These are phyloP conservation scores for Trichoderma cornu-damae DNA, from an alignment of 2,329 filamentous ascomycete species.

Conservation along the genomic window DNA sequence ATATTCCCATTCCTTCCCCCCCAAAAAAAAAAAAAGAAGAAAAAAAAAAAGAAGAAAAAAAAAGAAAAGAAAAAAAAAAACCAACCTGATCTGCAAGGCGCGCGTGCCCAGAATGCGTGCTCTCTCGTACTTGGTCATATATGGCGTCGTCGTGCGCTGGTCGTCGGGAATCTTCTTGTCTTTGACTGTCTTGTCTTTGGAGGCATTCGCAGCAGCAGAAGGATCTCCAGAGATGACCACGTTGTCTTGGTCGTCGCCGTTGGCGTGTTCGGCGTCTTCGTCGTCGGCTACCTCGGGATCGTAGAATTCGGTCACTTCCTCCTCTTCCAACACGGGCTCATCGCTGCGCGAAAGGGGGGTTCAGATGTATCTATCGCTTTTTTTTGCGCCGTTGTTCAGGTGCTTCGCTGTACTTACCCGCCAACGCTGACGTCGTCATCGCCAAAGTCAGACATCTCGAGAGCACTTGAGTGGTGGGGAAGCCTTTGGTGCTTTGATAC, in stretches of 20 bases:
- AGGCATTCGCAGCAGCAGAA: constrained; percentile 51
- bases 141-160: constrained; percentile 86
- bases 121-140: constrained; percentile 99
- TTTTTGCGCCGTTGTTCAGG: constrained; percentile 20
- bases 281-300: constrained; percentile 51
- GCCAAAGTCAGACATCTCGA: constrained; percentile 67
- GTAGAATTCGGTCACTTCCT: constrained; percentile 57
- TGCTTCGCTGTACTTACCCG: constrained; percentile 41
- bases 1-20: background rate
- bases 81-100: constrained; percentile 90
- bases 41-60: no score
- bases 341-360: constrained; percentile 45
- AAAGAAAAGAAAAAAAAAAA: no score
- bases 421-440: constrained; percentile 58
- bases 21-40: no score
- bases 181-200: constrained; percentile 55
- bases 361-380: background rate
- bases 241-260: constrained; percentile 54
- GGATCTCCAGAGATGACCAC: constrained; percentile 59
- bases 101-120: constrained; percentile 90
- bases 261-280: constrained; percentile 46
- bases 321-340: constrained; percentile 68
- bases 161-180: constrained; percentile 89
- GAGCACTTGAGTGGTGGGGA: constrained; percentile 13
- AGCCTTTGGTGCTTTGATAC: background rate